Percentiles rank a stretch among this genome's conserved stretches.
Conservation (phyloP, 2,329 filamentous ascomycete genomes). For the Hymenoscyphus scutula region DNA sequence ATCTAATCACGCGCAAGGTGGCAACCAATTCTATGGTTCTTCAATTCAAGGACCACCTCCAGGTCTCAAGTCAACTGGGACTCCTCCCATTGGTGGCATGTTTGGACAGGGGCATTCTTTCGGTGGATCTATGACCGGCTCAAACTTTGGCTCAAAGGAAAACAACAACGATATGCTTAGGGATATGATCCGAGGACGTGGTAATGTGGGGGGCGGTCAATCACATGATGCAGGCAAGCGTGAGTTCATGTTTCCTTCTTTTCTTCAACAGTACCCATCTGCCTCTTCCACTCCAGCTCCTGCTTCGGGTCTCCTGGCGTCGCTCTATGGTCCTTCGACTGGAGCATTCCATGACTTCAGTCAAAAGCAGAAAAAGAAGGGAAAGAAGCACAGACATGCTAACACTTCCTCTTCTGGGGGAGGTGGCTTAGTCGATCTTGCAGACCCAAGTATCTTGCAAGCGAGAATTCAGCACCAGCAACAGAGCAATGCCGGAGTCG, state of each 20-base stretch:
- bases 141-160: slow-evolving; percentile 70
- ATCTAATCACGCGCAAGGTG: slow-evolving; percentile 46
- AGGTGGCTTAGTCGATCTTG: slow-evolving; percentile 99
- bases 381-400: slow-evolving; percentile 99
- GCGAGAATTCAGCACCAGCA: slow-evolving; percentile 90
- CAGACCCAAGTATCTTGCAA: slow-evolving; percentile 99
- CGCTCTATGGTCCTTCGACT: slow-evolving; percentile 79
- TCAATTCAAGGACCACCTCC: slow-evolving; percentile 92
- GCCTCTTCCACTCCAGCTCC: slow-evolving; percentile 79
- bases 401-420: slow-evolving; percentile 99
- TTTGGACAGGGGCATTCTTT: slow-evolving; percentile 89
- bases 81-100: slow-evolving; percentile 82
- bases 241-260: slow-evolving; percentile 96
- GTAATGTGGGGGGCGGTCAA: slow-evolving; percentile 62
- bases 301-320: slow-evolving; percentile 86
- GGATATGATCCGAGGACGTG: slow-evolving; percentile 72
- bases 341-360: slow-evolving; percentile 87
- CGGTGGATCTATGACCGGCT: slow-evolving; percentile 59
- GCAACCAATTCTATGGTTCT: slow-evolving; percentile 74
- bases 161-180: slow-evolving; percentile 72
- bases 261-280: slow-evolving; percentile 82
- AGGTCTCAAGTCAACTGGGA: slow-evolving; percentile 90
- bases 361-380: slow-evolving; percentile 99
- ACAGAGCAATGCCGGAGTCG: slow-evolving; percentile 77
- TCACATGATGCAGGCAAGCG: slow-evolving; percentile 87